phyloP scores from a whole-genome alignment of 1,139 yeast species.

The Kluyveromyces sp. region DNA sequence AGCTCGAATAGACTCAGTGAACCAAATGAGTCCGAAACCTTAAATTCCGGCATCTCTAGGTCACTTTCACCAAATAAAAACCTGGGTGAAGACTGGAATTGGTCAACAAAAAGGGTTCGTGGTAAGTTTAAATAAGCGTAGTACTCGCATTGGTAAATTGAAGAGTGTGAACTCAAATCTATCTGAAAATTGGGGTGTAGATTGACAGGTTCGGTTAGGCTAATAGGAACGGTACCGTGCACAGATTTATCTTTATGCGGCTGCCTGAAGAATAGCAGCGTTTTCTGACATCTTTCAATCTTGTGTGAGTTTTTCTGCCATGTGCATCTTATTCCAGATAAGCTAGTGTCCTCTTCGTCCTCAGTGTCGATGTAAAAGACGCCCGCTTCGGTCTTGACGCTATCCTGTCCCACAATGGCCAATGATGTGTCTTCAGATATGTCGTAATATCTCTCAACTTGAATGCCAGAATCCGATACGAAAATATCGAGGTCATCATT shows the following conservation, averaged over 20 bases:
- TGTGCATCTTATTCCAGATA: conserved; percentile 27
- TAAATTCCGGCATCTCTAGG: conserved; percentile 43
- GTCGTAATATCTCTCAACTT: conserved; percentile 19
- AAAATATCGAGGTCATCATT: conserved; percentile 21
- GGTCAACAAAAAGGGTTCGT: conserved; percentile 32
- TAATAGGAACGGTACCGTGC: conserved; percentile 7
- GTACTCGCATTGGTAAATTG: conserved; percentile 31
- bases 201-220: conserved; percentile 37
- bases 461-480: conserved; percentile 9
- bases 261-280: conserved; percentile 23
- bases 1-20: conserved; percentile 38
- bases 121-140: conserved; percentile 29
- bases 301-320: conserved; percentile 17
- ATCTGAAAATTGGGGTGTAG: conserved; percentile 38
- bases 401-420: conserved; percentile 7
- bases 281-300: conserved; percentile 25
- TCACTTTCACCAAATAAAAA: conserved; percentile 34
- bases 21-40: conserved; percentile 38
- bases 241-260: conserved; percentile 12
- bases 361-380: conserved; percentile 22
- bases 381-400: conserved; percentile 23
- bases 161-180: conserved; percentile 13
- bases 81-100: conserved; percentile 33
- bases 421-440: conserved; percentile 8
- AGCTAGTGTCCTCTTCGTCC: conserved; percentile 21